phyloP scores from a whole-genome alignment of 2,329 filamentous ascomycete species.

The Ophiostoma sp. region DNA sequence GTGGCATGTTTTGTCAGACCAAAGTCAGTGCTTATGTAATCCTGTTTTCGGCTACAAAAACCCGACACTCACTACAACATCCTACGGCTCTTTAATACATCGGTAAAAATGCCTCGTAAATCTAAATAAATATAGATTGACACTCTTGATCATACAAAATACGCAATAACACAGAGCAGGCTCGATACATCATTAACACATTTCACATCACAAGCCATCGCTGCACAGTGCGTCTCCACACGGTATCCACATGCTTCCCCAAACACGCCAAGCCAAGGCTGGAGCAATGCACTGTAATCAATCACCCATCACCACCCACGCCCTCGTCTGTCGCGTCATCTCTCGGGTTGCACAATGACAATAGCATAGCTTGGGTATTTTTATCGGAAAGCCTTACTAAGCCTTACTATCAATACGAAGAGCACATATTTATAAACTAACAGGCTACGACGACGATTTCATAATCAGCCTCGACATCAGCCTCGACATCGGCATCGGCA shows the following conservation, averaged over 20 bases:
- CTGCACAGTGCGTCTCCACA: background rate
- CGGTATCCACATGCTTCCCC: slow-evolving; percentile 9
- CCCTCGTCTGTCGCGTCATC: background rate
- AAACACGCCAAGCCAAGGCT: slow-evolving; percentile 9
- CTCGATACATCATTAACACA: background rate
- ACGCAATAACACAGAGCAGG: background rate
- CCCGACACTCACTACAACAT: no score
- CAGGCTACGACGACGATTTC: background rate
- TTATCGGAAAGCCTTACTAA: background rate
- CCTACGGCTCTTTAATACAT: no score
- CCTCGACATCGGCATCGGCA: background rate
- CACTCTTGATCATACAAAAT: background rate
- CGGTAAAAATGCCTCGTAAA: no score
- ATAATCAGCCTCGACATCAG: background rate
- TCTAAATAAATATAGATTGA: no score
- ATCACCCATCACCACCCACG: background rate
- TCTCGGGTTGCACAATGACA: background rate
- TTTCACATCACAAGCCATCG: background rate
- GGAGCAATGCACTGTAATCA: slow-evolving; percentile 11
- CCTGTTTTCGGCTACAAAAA: no score
- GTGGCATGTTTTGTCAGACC: background rate
- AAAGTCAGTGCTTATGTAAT: background rate
- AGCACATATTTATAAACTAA: background rate
- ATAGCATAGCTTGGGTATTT: background rate
- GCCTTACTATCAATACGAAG: background rate